Conservation (phyloP, 2,329 filamentous ascomycete species). For the Fusarium staphyleae region DNA sequence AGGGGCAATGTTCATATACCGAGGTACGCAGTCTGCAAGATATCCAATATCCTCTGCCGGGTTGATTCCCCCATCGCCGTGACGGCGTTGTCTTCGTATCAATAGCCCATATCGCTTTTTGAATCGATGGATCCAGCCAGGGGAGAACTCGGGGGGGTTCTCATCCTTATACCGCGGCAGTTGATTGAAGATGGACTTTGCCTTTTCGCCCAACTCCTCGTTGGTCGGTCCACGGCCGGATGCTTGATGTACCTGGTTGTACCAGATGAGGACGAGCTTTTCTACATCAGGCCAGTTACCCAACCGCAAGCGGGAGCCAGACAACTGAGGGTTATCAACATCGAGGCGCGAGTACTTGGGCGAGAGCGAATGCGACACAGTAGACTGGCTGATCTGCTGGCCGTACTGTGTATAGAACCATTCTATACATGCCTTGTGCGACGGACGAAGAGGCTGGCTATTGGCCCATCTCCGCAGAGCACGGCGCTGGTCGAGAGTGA, state of each 20-base stretch:
- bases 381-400: slow-evolving; percentile 68
- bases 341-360: slow-evolving; percentile 69
- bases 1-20: slow-evolving; percentile 63
- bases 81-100: slow-evolving; percentile 62
- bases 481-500: slow-evolving; percentile 68
- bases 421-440: slow-evolving; percentile 68
- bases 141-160: slow-evolving; percentile 66
- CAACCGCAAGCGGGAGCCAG: slow-evolving; percentile 67
- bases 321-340: slow-evolving; percentile 64
- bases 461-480: slow-evolving; percentile 67
- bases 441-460: slow-evolving; percentile 61
- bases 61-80: slow-evolving; percentile 55
- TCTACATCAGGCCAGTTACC: slow-evolving; percentile 71
- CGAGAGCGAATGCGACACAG: slow-evolving; percentile 67
- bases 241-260: slow-evolving; percentile 56
- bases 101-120: slow-evolving; percentile 69
- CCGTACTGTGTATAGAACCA: slow-evolving; percentile 67
- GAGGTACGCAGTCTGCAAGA: slow-evolving; percentile 65
- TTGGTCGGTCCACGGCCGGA: slow-evolving; percentile 66
- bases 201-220: slow-evolving; percentile 68
- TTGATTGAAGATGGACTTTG: slow-evolving; percentile 64
- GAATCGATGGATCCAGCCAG: slow-evolving; percentile 70
- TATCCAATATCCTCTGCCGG: slow-evolving; percentile 65
- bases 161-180: slow-evolving; percentile 68
- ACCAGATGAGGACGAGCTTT: slow-evolving; percentile 64